Percentiles rank a stretch among this genome's conserved stretches.
These are phyloP conservation scores for Epichloe brachyelytri DNA, from an alignment of 2,329 filamentous ascomycete genomes.

Conservation along the genomic window DNA sequence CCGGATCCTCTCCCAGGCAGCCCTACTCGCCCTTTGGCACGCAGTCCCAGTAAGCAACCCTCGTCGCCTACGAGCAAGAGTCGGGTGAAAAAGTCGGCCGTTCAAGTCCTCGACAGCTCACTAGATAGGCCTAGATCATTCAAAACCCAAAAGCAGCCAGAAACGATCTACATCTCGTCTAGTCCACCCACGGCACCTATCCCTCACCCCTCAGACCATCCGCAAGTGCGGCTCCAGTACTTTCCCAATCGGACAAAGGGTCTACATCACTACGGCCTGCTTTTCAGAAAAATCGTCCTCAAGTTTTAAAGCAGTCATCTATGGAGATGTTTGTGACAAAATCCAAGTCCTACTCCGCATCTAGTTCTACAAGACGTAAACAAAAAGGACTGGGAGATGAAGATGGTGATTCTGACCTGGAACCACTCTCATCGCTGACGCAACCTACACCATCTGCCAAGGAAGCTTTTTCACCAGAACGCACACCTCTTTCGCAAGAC, in stretches of 20 bases:
- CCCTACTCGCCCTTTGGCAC: background rate
- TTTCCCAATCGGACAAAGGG: constrained; percentile 8
- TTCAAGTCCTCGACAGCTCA: constrained; percentile 31
- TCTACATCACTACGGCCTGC: constrained; percentile 15
- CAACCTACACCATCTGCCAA: background rate
- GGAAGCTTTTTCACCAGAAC: background rate
- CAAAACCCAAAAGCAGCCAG: constrained; percentile 12
- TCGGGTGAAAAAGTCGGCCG: constrained; percentile 13
- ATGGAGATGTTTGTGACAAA: constrained; percentile 16
- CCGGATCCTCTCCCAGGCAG: background rate
- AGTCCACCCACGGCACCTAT: constrained; percentile 21
- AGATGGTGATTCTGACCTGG: constrained; percentile 7
- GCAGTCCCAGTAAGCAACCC: constrained; percentile 23
- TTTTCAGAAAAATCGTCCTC: constrained; percentile 10
- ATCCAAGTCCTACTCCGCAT: background rate
- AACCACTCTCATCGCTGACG: constrained; percentile 1
- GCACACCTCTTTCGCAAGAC: background rate
- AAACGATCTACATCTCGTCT: constrained; percentile 33
- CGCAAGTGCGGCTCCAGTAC: constrained; percentile 1
- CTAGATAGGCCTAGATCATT: constrained; percentile 26
- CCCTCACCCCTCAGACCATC: constrained; percentile 11
- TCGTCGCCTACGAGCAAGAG: constrained; percentile 12
- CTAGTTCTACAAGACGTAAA: background rate
- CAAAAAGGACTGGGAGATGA: background rate
- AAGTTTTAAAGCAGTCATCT: constrained; percentile 21